These are phyloP conservation scores for Tricholoma terreum DNA, from an alignment of 768 basidiomycete species.

Conservation along the genomic window DNA sequence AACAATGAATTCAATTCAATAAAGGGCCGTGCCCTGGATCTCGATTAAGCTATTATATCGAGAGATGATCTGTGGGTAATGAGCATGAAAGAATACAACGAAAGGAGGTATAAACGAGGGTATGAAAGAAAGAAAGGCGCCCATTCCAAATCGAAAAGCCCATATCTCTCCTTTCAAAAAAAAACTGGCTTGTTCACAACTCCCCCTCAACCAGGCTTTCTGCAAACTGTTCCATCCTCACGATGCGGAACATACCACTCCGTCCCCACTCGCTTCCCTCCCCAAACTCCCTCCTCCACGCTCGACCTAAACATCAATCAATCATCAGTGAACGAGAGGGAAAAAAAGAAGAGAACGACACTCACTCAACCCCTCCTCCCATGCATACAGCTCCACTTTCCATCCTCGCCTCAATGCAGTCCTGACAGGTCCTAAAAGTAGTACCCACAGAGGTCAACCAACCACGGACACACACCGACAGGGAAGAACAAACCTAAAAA, in stretches of 20 bases:
- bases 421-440: constrained; percentile 60
- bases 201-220: constrained; percentile 48
- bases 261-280: constrained; percentile 50
- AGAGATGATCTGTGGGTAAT: too few species aligned
- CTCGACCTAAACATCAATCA: constrained; percentile 34
- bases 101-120: too few species aligned
- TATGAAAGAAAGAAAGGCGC: too few species aligned
- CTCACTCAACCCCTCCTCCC: constrained; percentile 78
- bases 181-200: not conserved
- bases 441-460: not conserved
- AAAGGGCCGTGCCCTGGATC: too few species aligned
- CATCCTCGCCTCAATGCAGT: constrained; percentile 87
- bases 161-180: too few species aligned
- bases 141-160: too few species aligned
- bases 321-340: not conserved
- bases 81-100: too few species aligned
- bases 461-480: too few species aligned
- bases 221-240: constrained; percentile 68
- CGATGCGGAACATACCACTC: constrained; percentile 48
- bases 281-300: constrained; percentile 76
- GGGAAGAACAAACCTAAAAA: constrained; percentile 54
- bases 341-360: constrained; percentile 4
- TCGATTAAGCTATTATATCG: too few species aligned
- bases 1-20: too few species aligned
- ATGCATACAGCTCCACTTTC: constrained; percentile 93